Base-by-base conservation (phyloP, 768 basidiomycete species). In the Mycena filopes region DNA sequence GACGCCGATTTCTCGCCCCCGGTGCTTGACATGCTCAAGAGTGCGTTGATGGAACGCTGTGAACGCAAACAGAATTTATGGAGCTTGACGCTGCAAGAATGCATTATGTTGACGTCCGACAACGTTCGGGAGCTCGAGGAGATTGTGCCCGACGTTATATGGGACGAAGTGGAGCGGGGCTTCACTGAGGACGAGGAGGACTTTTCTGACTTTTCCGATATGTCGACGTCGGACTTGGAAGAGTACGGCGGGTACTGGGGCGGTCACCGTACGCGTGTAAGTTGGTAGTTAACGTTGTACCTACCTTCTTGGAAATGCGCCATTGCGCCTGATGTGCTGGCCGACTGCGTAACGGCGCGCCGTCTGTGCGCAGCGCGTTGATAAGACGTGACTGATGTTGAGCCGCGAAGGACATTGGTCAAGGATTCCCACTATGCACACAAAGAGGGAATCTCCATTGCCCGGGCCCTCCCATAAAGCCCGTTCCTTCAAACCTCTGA, bases 131-230 rank as follows among this genome's bases (percentile, higher is more conserved):
- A 48, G n/a, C 54, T 80, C n/a, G 46, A 66, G 50, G 68, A 75
- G 31, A 60, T 79, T 33, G 77, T 80, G 10, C 60, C 66, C 18
- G 71, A 76, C 28, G 75, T 81, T n/a, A 60, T 66, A 1, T 82
- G 81, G 81, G 81, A 82, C 62, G 73, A 59, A 16, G 21, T 73
- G 21, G 76, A 75, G 31, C 63, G 55, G 11, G 75, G 72, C 5
- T 69, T 68, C 56, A 70, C 61, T 26, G 70, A 71, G 4, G 74
- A 77, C 7, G 71, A 70, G 21, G 36, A 36, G 36, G 36, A 36
- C 36, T 36, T 15, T 9, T 9, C 15, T 15, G 36, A 36, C 36
- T 36, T 36, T 36, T 36, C 36, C 15, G 36, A 36, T 15, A 36
- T 36, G 36, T 36, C 36, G n/a, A n/a, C n/a, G n/a, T 65, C 56